Evolutionary conservation across 2,329 filamentous ascomycete species (phyloP), one percentile per base, ranked within the genome.

Genomic region (Ascochyta lentis): DNA sequence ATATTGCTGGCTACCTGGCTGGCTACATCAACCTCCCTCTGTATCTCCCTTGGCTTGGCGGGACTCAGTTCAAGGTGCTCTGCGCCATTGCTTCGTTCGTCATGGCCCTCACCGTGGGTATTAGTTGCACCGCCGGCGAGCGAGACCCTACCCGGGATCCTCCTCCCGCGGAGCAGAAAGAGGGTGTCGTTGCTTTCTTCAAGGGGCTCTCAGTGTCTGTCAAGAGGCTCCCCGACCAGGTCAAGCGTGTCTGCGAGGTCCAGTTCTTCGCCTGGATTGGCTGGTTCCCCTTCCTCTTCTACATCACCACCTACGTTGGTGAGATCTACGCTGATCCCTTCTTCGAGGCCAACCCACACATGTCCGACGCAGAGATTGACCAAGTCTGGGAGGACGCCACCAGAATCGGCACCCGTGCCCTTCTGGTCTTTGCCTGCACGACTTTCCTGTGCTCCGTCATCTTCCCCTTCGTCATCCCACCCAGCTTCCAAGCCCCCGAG

Each of bases 241-340:
- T 95, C 61, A 84, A 84, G 59, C 88, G 86, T 60, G 91, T 97
- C 34, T 97, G 93, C 54, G 67, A 76, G 48, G 79, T 80, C 0
- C 79, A 81, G 51, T 78, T 81, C 67, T 93, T 88, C 58, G 91
- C 92, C 5, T 98, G 93, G 93, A 88, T 97, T 53, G 94, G 92
- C 48, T 97, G 94, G 86, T 98, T 97, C 68, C 93, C 93, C 1
- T 92, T 96, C 74, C 83, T 98, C 3, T 97, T 96, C 78, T 98
- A 98, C 79, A 92, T 92, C 5, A 96, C 92, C 1, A 96, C 92
- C 16, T 98, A 95, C 74, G 89, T 97, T 64, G 93, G 91, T 59
- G 92, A 96, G 71, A 90, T 98, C 53, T 96, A 96, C 67, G 90
- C 92, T 16, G 89, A 96, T 70, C 92, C 92, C 0, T 90, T 84